Evolutionary conservation across 2,329 filamentous ascomycete genomes (phyloP).

Genomic region (Ophiosphaerella narmari): DNA sequence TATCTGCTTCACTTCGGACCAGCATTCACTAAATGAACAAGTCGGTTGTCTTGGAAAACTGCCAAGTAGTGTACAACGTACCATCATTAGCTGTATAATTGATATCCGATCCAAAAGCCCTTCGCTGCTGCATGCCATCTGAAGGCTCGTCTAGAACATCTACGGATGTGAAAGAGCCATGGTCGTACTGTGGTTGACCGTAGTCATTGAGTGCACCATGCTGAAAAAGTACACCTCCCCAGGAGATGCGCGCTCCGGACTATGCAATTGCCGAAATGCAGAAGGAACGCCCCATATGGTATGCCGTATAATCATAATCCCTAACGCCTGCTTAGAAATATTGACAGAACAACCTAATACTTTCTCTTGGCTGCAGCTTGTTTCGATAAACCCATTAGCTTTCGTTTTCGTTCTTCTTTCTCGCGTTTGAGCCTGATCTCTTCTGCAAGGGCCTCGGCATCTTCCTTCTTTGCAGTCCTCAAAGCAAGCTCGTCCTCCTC

Average conservation of each 20-base stretch:
- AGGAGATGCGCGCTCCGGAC: constrained; percentile 28
- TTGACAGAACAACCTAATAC: constrained; percentile 20
- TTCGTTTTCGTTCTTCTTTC: constrained; percentile 45
- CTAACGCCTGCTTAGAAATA: constrained; percentile 26
- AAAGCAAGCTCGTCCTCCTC: constrained; percentile 70
- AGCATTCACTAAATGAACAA: too few species aligned
- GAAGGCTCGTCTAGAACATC: constrained; percentile 7
- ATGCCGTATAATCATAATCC: constrained; percentile 35
- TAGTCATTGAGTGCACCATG: constrained; percentile 25
- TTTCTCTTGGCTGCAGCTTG: constrained; percentile 38
- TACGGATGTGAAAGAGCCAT: constrained; percentile 21
- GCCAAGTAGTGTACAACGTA: neutral
- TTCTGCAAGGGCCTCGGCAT: constrained; percentile 66
- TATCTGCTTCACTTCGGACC: too few species aligned
- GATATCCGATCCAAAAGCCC: neutral
- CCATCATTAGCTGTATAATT: neutral
- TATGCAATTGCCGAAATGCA: constrained; percentile 37
- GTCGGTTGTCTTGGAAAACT: neutral
- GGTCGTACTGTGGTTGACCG: constrained; percentile 19
- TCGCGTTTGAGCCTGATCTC: constrained; percentile 48
- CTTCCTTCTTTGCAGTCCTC: constrained; percentile 67
- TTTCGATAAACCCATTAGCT: constrained; percentile 34
- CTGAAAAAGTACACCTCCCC: constrained; percentile 19
- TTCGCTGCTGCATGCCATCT: constrained; percentile 3
- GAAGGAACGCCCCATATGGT: constrained; percentile 30